Percentiles rank a stretch among this genome's conserved stretches.
phyloP scores from a whole-genome alignment of 148 eudicot species.

The Bassia scoparia region DNA sequence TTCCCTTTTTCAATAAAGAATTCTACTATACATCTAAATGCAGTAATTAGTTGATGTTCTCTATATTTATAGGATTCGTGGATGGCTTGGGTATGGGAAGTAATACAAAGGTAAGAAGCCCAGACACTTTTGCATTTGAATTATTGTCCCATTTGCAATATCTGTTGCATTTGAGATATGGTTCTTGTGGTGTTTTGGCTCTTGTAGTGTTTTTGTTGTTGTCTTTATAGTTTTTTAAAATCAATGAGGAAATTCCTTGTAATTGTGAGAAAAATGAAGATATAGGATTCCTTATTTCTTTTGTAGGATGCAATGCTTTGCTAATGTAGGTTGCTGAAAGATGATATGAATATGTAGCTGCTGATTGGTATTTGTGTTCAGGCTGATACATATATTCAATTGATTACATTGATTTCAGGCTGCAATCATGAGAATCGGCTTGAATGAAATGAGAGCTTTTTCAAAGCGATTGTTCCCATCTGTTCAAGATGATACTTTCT shows the following conservation, averaged over 20 bases:
- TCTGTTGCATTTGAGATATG: too few species aligned
- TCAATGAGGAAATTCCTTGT: too few species aligned
- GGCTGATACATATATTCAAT: neutral
- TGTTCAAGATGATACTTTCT: conserved; percentile 77
- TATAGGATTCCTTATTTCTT: too few species aligned
- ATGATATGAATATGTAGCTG: too few species aligned
- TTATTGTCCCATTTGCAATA: neutral
- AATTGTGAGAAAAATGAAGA: too few species aligned
- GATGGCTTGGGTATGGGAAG: conserved; percentile 96
- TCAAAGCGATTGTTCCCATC: conserved; percentile 84
- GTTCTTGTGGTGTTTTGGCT: too few species aligned
- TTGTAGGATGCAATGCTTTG: too few species aligned
- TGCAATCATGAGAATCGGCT: conserved; percentile 96
- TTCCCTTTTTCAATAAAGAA: neutral
- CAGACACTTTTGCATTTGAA: neutral
- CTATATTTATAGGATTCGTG: conserved; percentile 62
- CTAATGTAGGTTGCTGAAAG: too few species aligned
- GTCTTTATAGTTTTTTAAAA: too few species aligned
- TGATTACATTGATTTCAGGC: conserved; percentile 44
- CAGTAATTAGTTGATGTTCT: neutral
- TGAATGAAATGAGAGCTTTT: conserved; percentile 93
- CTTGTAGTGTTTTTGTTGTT: too few species aligned
- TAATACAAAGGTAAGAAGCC: conserved; percentile 66
- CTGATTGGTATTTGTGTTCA: neutral
- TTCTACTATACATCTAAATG: neutral